Base-by-base conservation (phyloP, 2,329 filamentous ascomycete species). In the Gnomoniopsis smithogilvyi region DNA sequence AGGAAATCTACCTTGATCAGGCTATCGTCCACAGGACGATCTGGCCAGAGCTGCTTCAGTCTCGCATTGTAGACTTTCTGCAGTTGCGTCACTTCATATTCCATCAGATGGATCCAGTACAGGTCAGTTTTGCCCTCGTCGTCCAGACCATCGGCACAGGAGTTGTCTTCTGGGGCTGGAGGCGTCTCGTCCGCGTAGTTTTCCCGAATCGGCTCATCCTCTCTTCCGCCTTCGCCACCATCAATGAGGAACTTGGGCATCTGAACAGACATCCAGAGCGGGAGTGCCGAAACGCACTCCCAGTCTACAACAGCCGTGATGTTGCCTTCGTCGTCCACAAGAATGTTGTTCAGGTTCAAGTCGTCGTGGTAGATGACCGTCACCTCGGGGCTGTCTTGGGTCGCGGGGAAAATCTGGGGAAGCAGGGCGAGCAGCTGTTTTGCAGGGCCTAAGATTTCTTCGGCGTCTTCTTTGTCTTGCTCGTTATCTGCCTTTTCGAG, bases 291-390 rank as follows among this genome's bases (percentile, higher is more conserved):
- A 12, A 76, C 71, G 46, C 71, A 77, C 57, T 79, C 74, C 74
- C 75, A 80, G 62, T 78, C 75, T 3, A 78, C 48, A 0, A 79
- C 51, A 4, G 64, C 76, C 1, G 72, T 74, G 6, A 79, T 62
- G 0, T 59, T 58, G 0, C 72, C 72, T 6, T 69, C 30, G 0
- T 72, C 66, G 54, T 78, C 67, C 1, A 78, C 70, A 26, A 78
- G 62, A 10, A 80, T 73, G 57, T 80, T 79, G 2, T 67, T 61
- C 7, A 69, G 60, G 1, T 66, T 69, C 1, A 79, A 64, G 49
- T 78, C 74, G 22, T 75, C 60, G 48, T 76, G 74, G 46, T 65
- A 72, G 2, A 78, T 61, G 0, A 72, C 64, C 3, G 69, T 74
- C n/a, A 58, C 62, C 60, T 75, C 71, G 3, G 66, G 58, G 0